Conservation (phyloP, 106 monocot genomes). For the Triglochin maritima region DNA sequence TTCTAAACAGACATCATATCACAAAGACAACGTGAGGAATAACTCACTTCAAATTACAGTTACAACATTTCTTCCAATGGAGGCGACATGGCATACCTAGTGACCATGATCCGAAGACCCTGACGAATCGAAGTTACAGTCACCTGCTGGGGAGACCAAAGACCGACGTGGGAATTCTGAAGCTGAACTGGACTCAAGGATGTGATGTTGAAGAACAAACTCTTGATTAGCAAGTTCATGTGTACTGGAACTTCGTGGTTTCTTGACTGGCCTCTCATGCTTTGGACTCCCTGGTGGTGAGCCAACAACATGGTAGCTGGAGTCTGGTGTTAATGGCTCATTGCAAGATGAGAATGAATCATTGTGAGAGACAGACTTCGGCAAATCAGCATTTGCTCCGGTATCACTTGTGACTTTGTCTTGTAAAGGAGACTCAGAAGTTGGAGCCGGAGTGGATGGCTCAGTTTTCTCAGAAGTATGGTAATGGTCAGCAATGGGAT, state of each 20-base stretch:
- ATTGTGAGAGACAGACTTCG: slow-evolving; percentile 9
- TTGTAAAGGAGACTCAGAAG: slow-evolving; percentile 36
- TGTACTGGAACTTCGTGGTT: background rate
- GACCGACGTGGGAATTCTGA: slow-evolving; percentile 37
- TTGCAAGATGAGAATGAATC: background rate
- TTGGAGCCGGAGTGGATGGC: slow-evolving; percentile 10
- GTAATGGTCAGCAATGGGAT: background rate
- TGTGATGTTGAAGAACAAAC: slow-evolving; percentile 31
- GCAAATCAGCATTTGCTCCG: slow-evolving; percentile 4
- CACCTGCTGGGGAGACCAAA: slow-evolving; percentile 11
- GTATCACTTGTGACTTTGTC: slow-evolving; percentile 8
- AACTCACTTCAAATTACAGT: too few relatives aligned
- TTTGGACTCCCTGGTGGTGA: slow-evolving; percentile 20
- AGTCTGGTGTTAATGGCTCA: slow-evolving; percentile 54
- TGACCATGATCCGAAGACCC: background rate
- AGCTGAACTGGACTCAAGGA: slow-evolving; percentile 66
- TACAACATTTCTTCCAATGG: too few relatives aligned
- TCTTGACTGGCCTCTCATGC: slow-evolving; percentile 34
- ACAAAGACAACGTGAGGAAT: too few relatives aligned
- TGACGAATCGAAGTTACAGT: slow-evolving; percentile 17
- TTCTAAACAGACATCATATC: too few relatives aligned
- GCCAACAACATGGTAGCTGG: slow-evolving; percentile 20
- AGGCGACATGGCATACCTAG: too few relatives aligned
- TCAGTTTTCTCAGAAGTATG: background rate
- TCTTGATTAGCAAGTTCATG: slow-evolving; percentile 13